Evolutionary conservation across 2,329 filamentous ascomycete genomes (phyloP).

Genomic region (Aspergillus fumigatus): DNA sequence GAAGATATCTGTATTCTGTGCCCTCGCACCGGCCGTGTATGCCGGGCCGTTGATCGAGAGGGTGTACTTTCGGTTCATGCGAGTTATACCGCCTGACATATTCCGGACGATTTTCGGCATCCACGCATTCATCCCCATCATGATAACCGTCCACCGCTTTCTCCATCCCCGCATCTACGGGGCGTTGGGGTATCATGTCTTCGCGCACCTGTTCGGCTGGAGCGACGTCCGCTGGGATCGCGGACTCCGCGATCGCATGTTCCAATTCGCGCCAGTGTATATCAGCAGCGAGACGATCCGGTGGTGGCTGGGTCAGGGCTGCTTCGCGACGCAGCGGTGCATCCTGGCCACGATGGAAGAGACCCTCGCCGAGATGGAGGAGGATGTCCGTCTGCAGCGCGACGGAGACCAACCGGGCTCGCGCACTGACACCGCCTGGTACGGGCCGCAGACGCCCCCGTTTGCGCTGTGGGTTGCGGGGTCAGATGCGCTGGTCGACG

Average conservation of each 20-base stretch:
- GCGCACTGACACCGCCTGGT: conserved; percentile 64
- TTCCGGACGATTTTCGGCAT: conserved; percentile 86
- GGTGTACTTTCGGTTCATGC: conserved; percentile 90
- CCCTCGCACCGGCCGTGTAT: conserved; percentile 83
- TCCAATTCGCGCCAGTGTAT: conserved; percentile 88
- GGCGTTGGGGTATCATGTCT: conserved; percentile 79
- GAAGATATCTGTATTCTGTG: conserved; percentile 84
- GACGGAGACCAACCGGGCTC: conserved; percentile 8
- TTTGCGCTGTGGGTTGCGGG: conserved; percentile 87
- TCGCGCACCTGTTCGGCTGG: conserved; percentile 87
- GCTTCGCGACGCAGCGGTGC: conserved; percentile 80
- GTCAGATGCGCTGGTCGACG: conserved; percentile 79
- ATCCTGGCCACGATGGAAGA: conserved; percentile 76
- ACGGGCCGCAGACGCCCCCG: conserved; percentile 70
- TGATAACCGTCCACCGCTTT: conserved; percentile 75
- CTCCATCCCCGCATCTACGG: conserved; percentile 69
- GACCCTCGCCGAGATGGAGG: conserved; percentile 55
- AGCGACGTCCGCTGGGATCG: conserved; percentile 79
- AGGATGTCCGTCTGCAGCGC: conserved; percentile 27
- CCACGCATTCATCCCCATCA: conserved; percentile 87
- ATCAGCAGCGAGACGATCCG: conserved; percentile 86
- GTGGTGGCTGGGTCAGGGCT: conserved; percentile 90
- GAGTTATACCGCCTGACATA: conserved; percentile 66
- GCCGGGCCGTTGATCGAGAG: conserved; percentile 81
- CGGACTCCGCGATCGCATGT: conserved; percentile 72